Conservation (phyloP, 306 rosid species). For the Cicer pinnatifidum region DNA sequence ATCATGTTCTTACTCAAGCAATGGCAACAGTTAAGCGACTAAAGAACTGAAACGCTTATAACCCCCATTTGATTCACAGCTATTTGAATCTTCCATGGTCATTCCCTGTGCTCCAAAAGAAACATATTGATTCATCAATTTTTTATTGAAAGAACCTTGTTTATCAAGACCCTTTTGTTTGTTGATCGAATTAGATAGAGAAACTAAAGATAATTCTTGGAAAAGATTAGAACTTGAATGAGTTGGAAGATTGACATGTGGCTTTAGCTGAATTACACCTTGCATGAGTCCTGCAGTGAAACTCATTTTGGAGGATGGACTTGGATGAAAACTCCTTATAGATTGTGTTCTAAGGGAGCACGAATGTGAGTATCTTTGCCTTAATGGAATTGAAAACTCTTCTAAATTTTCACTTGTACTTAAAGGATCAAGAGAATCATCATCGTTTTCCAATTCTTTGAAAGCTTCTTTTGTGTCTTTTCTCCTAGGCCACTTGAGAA, state of each 20-base stretch:
- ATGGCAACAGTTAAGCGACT: slow-evolving; percentile 53
- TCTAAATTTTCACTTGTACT: slow-evolving; percentile 48
- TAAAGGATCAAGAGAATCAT: slow-evolving; percentile 53
- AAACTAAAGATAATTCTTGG: slow-evolving; percentile 50
- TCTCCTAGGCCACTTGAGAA: slow-evolving; percentile 66
- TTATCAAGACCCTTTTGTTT: slow-evolving; percentile 51
- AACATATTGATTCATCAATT: slow-evolving; percentile 69
- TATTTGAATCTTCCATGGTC: slow-evolving; percentile 53
- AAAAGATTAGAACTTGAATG: slow-evolving; percentile 50
- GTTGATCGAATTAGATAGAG: slow-evolving; percentile 49
- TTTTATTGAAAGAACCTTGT: slow-evolving; percentile 58
- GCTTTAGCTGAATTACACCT: slow-evolving; percentile 76
- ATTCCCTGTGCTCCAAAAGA: slow-evolving; percentile 76
- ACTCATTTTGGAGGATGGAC: slow-evolving; percentile 68
- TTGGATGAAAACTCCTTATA: slow-evolving; percentile 54
- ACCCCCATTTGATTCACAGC: slow-evolving; percentile 49
- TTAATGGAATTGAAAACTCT: slow-evolving; percentile 61
- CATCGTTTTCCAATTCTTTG: slow-evolving; percentile 51
- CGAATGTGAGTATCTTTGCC: slow-evolving; percentile 64
- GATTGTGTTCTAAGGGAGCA: slow-evolving; percentile 60
- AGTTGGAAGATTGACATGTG: slow-evolving; percentile 48
- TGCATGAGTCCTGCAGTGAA: slow-evolving; percentile 74
- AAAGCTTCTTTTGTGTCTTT: slow-evolving; percentile 52
- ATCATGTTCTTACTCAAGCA: neutral
- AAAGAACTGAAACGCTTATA: slow-evolving; percentile 54